Conservation (phyloP, 148 eudicot species). For the Silene latifolia region DNA sequence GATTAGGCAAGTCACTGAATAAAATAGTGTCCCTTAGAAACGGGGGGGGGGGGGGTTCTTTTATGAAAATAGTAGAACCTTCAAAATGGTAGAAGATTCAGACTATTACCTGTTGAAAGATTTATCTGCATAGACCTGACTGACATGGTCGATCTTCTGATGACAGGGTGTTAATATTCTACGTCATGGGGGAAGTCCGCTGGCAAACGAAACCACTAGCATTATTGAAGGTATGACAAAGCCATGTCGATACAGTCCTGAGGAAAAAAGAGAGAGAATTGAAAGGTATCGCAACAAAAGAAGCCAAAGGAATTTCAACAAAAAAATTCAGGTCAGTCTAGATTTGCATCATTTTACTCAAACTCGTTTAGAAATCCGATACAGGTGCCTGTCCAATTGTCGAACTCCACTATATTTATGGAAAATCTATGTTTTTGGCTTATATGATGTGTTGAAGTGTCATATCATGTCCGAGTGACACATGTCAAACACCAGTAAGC, state of each 20-base stretch:
- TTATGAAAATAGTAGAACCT: not conserved
- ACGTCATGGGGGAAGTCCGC: slow-evolving; percentile 48
- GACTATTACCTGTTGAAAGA: slow-evolving; percentile 8
- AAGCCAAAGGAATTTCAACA: slow-evolving; percentile 82
- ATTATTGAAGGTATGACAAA: slow-evolving; percentile 66
- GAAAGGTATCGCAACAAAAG: slow-evolving; percentile 84
- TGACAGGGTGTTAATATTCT: slow-evolving; percentile 42
- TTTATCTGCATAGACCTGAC: not conserved
- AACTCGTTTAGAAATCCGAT: not conserved
- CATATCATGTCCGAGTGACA: not conserved
- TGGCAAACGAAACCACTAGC: slow-evolving; percentile 53
- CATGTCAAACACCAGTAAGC: not conserved
- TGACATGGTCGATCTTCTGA: slow-evolving; percentile 13
- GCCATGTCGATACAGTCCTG: slow-evolving; percentile 74
- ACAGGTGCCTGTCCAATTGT: not conserved
- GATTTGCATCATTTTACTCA: not conserved
- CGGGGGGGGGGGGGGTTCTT: not conserved
- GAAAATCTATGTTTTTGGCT: not conserved
- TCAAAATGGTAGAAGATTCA: not conserved
- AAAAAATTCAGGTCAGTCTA: slow-evolving; percentile 75
- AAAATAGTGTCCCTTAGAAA: not conserved
- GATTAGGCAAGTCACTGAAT: too few relatives aligned
- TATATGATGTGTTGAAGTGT: not conserved
- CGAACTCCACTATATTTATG: not conserved
- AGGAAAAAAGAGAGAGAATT: slow-evolving; percentile 80